Base-by-base conservation (phyloP, 805 yeast species). In the Millerozyma miso region DNA sequence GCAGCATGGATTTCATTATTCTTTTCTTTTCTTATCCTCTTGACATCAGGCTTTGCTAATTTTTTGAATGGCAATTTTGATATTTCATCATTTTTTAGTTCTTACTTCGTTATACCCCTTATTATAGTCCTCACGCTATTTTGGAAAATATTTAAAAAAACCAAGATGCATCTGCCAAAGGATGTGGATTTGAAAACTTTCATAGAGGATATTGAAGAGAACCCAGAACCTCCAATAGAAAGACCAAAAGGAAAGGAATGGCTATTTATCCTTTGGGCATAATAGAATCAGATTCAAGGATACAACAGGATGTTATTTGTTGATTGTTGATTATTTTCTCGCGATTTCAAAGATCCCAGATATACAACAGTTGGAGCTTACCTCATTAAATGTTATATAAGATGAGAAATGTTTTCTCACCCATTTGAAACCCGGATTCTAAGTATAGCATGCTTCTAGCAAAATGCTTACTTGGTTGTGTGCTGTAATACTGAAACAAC, bases 21-120 rank as follows among this genome's bases (percentile, higher is more conserved):
- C 20, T 41, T 49, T 4, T 56, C 62, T 3, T 12, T 49, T 1
- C 7, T 67, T 3, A 46, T 67, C 35, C 46, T 67, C 19, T 42
- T 67, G 18, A 65, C 69, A 2, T 64, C 62, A 23, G 74, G 74
- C 2, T 67, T 58, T 48, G 38, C 52, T 17, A 58, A 57, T 48
- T 69, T 69, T 46, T 50, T 69, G 18, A 50, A 58, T 12, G 66
- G 66, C 3, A 42, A 62, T 4, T 68, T 59, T 37, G 47, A 41
- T 6, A 44, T 52, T 15, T 46, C 61, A 4, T 31, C 47, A 0
- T 57, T 62, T 43, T 54, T 62, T 47, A 52, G 58, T 17, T 35
- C 46, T 31, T 56, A 50, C 48, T 55, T 53, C 43, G 41, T 43
- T 33, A 46, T 54, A 34, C 66, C 69, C 15, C 47, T 69, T 40